Conservation (phyloP, 208 protist genomes). For the Naegleria gruberi region DNA sequence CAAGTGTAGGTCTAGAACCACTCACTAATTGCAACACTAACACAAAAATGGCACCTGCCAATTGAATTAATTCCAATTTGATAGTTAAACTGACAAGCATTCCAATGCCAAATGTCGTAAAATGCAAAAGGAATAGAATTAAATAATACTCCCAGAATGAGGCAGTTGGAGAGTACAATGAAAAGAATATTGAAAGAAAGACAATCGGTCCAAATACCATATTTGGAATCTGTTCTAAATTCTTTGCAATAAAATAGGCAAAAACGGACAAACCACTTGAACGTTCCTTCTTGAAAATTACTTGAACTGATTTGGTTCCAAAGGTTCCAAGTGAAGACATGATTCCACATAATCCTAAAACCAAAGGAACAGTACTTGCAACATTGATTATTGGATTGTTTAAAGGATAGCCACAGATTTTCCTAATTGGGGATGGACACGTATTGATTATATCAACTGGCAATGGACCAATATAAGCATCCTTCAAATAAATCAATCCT, state of each 20-base stretch:
- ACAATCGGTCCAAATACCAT: neutral
- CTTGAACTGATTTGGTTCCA: neutral
- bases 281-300: neutral
- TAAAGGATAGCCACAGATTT: neutral
- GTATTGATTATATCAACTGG: neutral
- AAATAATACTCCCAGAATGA: neutral
- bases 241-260: conserved; percentile 3
- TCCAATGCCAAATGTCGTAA: neutral
- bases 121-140: neutral
- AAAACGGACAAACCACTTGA: neutral
- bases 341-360: neutral
- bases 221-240: neutral
- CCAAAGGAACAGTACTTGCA: neutral
- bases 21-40: neutral
- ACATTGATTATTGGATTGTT: neutral
- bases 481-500: neutral
- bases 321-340: neutral
- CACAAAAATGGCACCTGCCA: neutral
- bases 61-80: neutral
- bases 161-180: neutral
- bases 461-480: neutral
- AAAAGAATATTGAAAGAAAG: neutral
- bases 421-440: neutral
- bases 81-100: neutral
- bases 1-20: neutral